phyloP scores from a whole-genome alignment of 768 basidiomycete species.

The Suillus alpinus region DNA sequence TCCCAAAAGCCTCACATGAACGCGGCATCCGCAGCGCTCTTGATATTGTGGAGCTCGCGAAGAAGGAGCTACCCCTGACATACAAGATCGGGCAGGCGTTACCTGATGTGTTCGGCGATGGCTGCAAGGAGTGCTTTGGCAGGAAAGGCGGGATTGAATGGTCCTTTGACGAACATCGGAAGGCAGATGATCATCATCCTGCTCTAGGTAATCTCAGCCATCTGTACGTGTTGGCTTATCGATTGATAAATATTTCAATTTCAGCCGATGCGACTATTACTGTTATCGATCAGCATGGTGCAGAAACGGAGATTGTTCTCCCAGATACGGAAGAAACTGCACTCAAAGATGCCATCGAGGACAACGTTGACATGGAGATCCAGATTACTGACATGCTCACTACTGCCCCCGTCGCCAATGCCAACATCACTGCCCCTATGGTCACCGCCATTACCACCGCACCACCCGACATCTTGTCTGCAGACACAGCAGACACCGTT shows the following conservation, averaged over 20 bases:
- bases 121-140: slow-evolving; percentile 50
- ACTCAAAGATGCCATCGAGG: slow-evolving; percentile 28
- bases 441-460: neutral
- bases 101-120: slow-evolving; percentile 47
- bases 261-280: slow-evolving; percentile 14
- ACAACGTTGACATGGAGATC: slow-evolving; percentile 21
- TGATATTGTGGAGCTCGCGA: slow-evolving; percentile 38
- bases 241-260: slow-evolving; percentile 8
- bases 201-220: slow-evolving; percentile 10
- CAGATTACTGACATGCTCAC: slow-evolving; percentile 7
- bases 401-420: neutral
- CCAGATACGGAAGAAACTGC: slow-evolving; percentile 22
- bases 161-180: slow-evolving; percentile 8
- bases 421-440: neutral
- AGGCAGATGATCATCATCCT: neutral
- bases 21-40: slow-evolving; percentile 46
- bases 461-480: slow-evolving; percentile 2
- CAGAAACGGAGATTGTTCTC: slow-evolving; percentile 14
- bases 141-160: slow-evolving; percentile 40
- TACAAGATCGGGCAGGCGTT: slow-evolving; percentile 36
- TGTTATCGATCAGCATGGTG: slow-evolving; percentile 18
- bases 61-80: slow-evolving; percentile 42
- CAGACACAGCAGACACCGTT: neutral
- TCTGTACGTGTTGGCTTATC: neutral
- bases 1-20: slow-evolving; percentile 48